Evolutionary conservation across 2,329 filamentous ascomycete species (phyloP), one percentile per base, ranked within the genome.

Genomic region (Diaporthe eres): DNA sequence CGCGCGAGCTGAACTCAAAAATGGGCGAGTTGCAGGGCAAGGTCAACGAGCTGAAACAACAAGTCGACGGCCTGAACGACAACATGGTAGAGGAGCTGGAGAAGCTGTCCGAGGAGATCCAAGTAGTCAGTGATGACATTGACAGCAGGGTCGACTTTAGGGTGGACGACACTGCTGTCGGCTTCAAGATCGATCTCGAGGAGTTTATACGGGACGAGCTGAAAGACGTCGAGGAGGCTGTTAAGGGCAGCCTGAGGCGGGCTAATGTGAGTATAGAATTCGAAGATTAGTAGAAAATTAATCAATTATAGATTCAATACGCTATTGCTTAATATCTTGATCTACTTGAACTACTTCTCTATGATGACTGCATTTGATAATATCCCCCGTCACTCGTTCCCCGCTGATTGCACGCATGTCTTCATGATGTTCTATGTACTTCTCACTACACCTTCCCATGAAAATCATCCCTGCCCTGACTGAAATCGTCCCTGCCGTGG

Each of bases 201-300:
- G 65, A 70, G 1, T 70, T 70, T 7, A 55, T 70, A 28, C 65
- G 49, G 2, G 65, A 70, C 25, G 49, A 70, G 65, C 49, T 70
- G 4, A 12, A 28, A 22, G 49, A 70, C 49, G 65, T 70, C 15
- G 65, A 70, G 49, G 65, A 55, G 49, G 49, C 34, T 55, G 34
- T 70, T 17, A 70, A 39, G 65, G 49, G 47, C 65, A 70, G 65
- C 65, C n/a, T 55, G 8, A 42, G 65, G 34, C 65, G 65, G 65
- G 65, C 65, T 37, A 70, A 70, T 17, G 47, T 70, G 65, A 70
- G 47, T 70, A 70, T 70, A 70, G 65, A 70, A 28, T 70, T 70
- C n/a, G 49, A 70, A 28, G 65, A 70, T 25, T 55, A 70, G 47
- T 42, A 42, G 28, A 42, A 22, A 28, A 42, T 42, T 19, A 53